Percentiles rank a stretch among this genome's conserved stretches.
Evolutionary conservation across 2,329 filamentous ascomycete species (phyloP).

Genomic region (Hymenoscyphus linearis): DNA sequence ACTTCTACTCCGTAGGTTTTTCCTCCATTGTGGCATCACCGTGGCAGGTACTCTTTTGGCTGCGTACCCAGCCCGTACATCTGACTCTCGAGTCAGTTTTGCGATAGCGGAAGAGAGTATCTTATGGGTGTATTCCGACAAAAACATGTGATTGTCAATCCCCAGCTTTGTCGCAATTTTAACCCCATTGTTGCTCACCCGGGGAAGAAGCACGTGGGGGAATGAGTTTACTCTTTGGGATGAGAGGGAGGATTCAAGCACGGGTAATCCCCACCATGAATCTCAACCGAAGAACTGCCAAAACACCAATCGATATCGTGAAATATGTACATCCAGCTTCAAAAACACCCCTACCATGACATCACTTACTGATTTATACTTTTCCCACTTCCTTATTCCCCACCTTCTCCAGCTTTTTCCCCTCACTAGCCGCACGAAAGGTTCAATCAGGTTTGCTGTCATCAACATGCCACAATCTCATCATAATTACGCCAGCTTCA

Average conservation of each 20-base stretch:
- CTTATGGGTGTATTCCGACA: not conserved
- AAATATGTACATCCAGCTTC: not conserved
- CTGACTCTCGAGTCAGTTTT: not conserved
- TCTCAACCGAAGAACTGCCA: not conserved
- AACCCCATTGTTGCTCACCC: not conserved
- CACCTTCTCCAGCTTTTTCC: not conserved
- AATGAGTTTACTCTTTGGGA: not conserved
- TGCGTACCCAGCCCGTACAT: not conserved
- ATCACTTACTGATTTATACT: not conserved
- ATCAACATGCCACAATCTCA: not conserved
- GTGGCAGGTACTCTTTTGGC: not conserved
- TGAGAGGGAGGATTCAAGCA: not conserved
- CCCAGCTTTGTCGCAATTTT: not conserved
- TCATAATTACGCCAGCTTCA: not conserved
- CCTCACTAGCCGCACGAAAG: not conserved
- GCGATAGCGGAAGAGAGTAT: not conserved
- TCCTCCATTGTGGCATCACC: not conserved
- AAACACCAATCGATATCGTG: not conserved
- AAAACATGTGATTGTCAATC: not conserved
- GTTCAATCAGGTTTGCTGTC: not conserved
- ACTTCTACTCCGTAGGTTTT: too few relatives aligned
- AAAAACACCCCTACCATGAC: not conserved
- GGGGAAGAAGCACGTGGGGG: not conserved
- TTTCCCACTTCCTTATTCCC: not conserved
- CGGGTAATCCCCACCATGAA: not conserved